Base-by-base conservation (phyloP, 2,329 filamentous ascomycete species). In the Colletotrichum cereale region DNA sequence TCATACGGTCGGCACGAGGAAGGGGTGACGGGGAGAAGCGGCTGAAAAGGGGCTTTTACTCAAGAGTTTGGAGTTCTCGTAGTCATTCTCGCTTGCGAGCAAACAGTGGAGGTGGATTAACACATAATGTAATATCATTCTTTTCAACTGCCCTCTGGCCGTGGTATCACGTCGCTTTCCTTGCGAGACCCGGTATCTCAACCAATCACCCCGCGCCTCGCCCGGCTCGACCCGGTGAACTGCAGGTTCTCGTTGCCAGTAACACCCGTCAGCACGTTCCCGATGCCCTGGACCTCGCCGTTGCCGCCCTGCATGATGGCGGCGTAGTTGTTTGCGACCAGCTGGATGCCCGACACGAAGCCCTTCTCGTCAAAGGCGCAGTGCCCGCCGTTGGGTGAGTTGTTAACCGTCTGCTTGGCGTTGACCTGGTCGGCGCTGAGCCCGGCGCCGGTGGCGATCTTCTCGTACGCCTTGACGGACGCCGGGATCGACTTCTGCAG, bases 331-430 rank as follows among this genome's bases (percentile, higher is more conserved):
- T 86, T 80, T 11, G 85, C 80, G 80, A 90, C 85, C n/a, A 88
- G 80, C 80, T 90, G 87, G 40, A 90, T 85, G 14, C 88, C 87
- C n/a, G 81, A 84, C 12, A 85, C 84, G 73, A 90, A 90, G 12
- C 79, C 85, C 75, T 85, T 73, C 16, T 80, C 85, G 76, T 90
- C 88, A 70, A 90, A 90, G 63, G 83, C 87, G 79, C 88, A 90
- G 77, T 90, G 88, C 0, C 87, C 88, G 47, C 87, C 87, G 29
- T 82, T 79, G 2, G 88, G 87, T 4, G 84, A 83, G 73, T 88
- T 89, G 74, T 90, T 86, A 1, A 88, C 86, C 1, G 88, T 90
- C 80, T 89, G 87, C 66, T 88, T 76, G 3, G 81, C 78, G 38
- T 85, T 86, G 74, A 89, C 81, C 74, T 87, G 80, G 38, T 76